These are phyloP conservation scores for Talinum fruticosum DNA, from an alignment of 148 eudicot species.

Conservation along the genomic window DNA sequence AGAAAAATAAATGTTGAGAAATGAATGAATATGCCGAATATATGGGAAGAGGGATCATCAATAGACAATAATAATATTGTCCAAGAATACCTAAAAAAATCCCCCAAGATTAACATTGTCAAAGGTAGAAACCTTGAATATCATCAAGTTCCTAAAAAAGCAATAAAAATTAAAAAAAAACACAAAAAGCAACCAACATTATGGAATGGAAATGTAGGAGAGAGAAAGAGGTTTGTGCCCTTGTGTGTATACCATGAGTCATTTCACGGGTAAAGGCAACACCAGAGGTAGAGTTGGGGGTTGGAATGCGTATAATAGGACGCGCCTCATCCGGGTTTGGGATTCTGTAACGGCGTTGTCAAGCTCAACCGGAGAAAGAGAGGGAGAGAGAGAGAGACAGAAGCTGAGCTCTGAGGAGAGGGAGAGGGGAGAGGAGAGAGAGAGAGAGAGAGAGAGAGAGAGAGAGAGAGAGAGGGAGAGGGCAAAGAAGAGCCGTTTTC, in stretches of 20 bases:
- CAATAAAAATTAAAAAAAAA: neutral
- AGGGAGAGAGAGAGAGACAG: constrained; percentile 17
- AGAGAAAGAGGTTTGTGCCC: constrained; percentile 11
- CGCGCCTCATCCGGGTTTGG: constrained; percentile 35
- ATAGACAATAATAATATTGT: constrained; percentile 7
- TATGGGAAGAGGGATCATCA: neutral
- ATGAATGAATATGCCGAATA: neutral
- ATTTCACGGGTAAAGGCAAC: constrained; percentile 29
- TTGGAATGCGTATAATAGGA: constrained; percentile 24
- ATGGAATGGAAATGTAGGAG: constrained; percentile 22
- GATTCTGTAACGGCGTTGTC: constrained; percentile 37
- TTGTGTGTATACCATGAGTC: constrained; percentile 24
- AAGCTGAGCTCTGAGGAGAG: too few species aligned
- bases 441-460: neutral
- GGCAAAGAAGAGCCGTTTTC: neutral
- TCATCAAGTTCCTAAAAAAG: neutral
- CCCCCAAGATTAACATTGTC: constrained; percentile 13
- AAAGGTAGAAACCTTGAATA: constrained; percentile 20
- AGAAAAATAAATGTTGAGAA: neutral
- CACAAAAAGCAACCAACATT: constrained; percentile 10
- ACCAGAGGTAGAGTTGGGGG: constrained; percentile 9
- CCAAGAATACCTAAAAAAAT: neutral
- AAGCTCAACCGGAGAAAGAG: neutral
- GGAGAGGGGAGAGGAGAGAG: constrained; percentile 19
- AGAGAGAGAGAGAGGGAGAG: constrained; percentile 24